Evolutionary conservation across 2,329 filamentous ascomycete species (phyloP).

Genomic region (Aspergillus costaricaensis): DNA sequence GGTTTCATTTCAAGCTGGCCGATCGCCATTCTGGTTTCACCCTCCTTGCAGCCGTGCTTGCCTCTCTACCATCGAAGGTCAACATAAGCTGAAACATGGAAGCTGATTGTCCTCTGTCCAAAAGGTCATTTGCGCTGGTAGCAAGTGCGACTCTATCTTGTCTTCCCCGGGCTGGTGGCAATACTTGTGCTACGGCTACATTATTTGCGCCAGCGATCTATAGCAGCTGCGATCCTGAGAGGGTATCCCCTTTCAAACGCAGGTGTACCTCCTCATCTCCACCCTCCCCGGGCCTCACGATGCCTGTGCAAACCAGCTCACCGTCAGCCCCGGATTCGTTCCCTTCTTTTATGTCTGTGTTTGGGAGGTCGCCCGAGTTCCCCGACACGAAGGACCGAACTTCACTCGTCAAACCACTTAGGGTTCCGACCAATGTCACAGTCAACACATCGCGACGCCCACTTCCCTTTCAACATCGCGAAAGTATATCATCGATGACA

Average conservation of each 20-base stretch:
- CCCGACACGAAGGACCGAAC: slow-evolving; percentile 33
- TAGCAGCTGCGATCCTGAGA: slow-evolving; percentile 30
- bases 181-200: slow-evolving; percentile 20
- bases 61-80: slow-evolving; percentile 18
- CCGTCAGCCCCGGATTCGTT: slow-evolving; percentile 48
- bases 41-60: slow-evolving; percentile 32
- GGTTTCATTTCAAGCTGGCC: slow-evolving; percentile 21
- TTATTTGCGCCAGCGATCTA: slow-evolving; percentile 27
- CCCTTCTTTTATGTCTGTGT: slow-evolving; percentile 57
- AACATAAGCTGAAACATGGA: slow-evolving; percentile 26
- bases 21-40: slow-evolving; percentile 31
- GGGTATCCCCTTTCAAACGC: slow-evolving; percentile 35
- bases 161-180: slow-evolving; percentile 32
- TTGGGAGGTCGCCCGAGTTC: slow-evolving; percentile 39
- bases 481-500: slow-evolving; percentile 47
- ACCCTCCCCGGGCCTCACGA: slow-evolving; percentile 26
- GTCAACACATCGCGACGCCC: slow-evolving; percentile 28
- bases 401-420: slow-evolving; percentile 26
- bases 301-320: slow-evolving; percentile 45
- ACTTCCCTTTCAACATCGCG: slow-evolving; percentile 42
- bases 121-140: slow-evolving; percentile 46
- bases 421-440: slow-evolving; percentile 31
- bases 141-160: slow-evolving; percentile 36
- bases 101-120: slow-evolving; percentile 33
- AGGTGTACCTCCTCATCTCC: slow-evolving; percentile 25